Percentiles rank a stretch among this genome's conserved stretches.
phyloP scores from a whole-genome alignment of 2,329 filamentous ascomycete species.

The Apiospora arundinis region DNA sequence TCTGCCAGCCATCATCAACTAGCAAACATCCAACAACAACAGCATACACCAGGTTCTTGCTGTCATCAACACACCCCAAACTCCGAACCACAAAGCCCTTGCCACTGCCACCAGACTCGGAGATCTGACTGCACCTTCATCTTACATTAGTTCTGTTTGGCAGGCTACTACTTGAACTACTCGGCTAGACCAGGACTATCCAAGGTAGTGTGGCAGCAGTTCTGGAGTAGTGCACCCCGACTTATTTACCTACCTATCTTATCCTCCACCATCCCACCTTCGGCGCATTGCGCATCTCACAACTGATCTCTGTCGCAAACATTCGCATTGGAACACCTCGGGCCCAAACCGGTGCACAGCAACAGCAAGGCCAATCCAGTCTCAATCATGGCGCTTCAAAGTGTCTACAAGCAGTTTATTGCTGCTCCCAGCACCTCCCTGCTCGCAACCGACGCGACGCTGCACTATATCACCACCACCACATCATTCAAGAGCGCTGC shows the following conservation, averaged over 20 bases:
- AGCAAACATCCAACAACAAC: not conserved
- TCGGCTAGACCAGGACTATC: not conserved
- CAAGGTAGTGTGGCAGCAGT: slow-evolving; percentile 7
- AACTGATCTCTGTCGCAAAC: slow-evolving; percentile 8
- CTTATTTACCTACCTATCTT: not conserved
- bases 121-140: not conserved
- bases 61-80: not conserved
- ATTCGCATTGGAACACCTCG: not conserved
- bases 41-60: not conserved
- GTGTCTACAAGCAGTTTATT: slow-evolving; percentile 75
- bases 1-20: not conserved
- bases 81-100: no score
- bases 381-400: slow-evolving; percentile 54
- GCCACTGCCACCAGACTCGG: not conserved
- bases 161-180: not conserved
- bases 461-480: slow-evolving; percentile 91
- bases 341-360: not conserved
- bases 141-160: not conserved
- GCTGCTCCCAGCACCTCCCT: slow-evolving; percentile 67
- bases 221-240: not conserved
- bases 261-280: slow-evolving; percentile 10
- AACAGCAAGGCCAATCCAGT: not conserved
- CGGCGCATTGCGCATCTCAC: slow-evolving; percentile 4
- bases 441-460: slow-evolving; percentile 69
- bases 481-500: slow-evolving; percentile 73